Base-by-base conservation (phyloP, 176 grass and related monocot species). In the Paspalum vaginatum region DNA sequence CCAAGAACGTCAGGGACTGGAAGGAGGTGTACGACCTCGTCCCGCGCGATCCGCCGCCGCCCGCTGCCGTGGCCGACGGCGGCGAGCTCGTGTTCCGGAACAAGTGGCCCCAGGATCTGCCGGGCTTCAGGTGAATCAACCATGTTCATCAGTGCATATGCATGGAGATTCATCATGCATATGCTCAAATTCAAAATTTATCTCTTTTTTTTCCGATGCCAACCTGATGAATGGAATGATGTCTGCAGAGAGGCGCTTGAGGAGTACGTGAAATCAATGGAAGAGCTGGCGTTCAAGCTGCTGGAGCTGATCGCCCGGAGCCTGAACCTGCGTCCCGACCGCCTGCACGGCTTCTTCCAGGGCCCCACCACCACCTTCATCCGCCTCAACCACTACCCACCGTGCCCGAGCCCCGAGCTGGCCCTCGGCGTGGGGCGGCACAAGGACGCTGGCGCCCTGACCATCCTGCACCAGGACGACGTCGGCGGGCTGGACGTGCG, bases 1-100 rank as follows among this genome's bases (percentile, higher is more conserved):
- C 95, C 22, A 94, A 94, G 82, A 97, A 97, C 81, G 91, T 97
- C 3, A 74, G 95, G 87, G 95, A 97, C 75, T 97, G 95, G 95
- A 97, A 97, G 87, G 95, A 97, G 87, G 95, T 94, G 57, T 91
- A 89, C 72, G 95, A 97, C 58, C 32, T 98, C 43, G 53, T 92
- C 10, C 83, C 90, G 0, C 61, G 53, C 8, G 64, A 92, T 18
- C 80, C 53, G 4, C 44, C 65, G 71, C 43, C 22, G 37, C 67
- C 55, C 37, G 21, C 62, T 0, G 24, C 26, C 13, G 32, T 56
- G 40, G 25, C 68, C 53, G 85, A 77, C 16, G 83, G 78, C 16
- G 80, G 78, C 32, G 74, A 59, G 51, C 68, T 92, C n/a, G 83
- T 85, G 80, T 72, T 94, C 26, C 41, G 32, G 43, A 98, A 98